Percentiles rank a stretch among this genome's conserved stretches.
phyloP scores from a whole-genome alignment of 2,329 filamentous ascomycete genomes.

The Byssothecium circinans region DNA sequence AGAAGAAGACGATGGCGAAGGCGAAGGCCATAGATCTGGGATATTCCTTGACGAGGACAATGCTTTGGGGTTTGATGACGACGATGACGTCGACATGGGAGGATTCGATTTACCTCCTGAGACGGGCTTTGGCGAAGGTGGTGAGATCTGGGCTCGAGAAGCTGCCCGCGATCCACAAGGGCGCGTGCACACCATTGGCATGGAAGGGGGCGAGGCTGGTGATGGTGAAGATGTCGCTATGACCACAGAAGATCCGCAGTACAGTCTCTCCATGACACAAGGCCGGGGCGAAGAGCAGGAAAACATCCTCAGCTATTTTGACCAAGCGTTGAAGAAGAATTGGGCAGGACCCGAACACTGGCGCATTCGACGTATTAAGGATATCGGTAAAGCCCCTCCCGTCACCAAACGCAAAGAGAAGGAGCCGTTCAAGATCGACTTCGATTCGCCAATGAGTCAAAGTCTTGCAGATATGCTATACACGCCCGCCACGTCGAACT shows the following conservation, averaged over 20 bases:
- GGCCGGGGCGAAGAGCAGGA: constrained; percentile 74
- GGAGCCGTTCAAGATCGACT: constrained; percentile 94
- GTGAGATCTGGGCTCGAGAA: constrained; percentile 92
- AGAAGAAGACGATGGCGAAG: constrained; percentile 50
- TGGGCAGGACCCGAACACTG: constrained; percentile 99
- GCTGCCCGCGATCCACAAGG: constrained; percentile 85
- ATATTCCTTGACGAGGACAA: constrained; percentile 87
- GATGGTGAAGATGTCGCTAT: constrained; percentile 52
- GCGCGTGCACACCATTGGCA: constrained; percentile 70
- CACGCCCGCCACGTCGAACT: constrained; percentile 77
- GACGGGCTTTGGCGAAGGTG: constrained; percentile 89
- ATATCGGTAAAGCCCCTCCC: constrained; percentile 60
- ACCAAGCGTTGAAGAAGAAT: constrained; percentile 93
- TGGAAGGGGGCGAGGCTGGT: constrained; percentile 56
- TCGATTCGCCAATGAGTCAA: constrained; percentile 72
- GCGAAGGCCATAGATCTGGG: constrained; percentile 67
- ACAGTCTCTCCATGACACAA: constrained; percentile 77
- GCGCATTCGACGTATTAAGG: constrained; percentile 93
- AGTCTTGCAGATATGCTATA: constrained; percentile 75
- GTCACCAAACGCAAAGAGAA: constrained; percentile 83
- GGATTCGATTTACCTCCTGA: constrained; percentile 63
- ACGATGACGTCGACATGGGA: constrained; percentile 69
- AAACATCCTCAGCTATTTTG: constrained; percentile 97
- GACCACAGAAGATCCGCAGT: constrained; percentile 66
- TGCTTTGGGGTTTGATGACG: constrained; percentile 78